Base-by-base conservation (phyloP, 2,329 filamentous ascomycete genomes). In the Ascochyta pisi region DNA sequence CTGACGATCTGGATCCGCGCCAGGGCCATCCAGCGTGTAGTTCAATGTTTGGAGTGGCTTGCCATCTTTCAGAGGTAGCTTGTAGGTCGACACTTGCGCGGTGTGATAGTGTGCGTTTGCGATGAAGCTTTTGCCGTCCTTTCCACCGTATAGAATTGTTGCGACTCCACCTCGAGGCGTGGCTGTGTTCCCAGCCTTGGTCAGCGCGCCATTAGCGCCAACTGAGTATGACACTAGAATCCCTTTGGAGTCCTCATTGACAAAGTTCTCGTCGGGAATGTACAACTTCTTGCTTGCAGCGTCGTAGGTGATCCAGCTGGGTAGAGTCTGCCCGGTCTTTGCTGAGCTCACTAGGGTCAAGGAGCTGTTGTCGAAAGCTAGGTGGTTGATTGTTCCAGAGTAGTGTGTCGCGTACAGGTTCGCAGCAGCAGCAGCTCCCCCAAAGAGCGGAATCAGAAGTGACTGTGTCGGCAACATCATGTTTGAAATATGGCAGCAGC, bases 1-100 rank as follows among this genome's bases (percentile, higher is more conserved):
- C 68, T 86, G 84, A 22, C 84, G 80, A 33, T 66, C 68, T 5
- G 80, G 71, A 42, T 77, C 72, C 13, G 82, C 76, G 0, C 83
- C 82, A 0, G 77, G 75, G 6, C 62, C 63, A 35, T 57, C 50
- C 63, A 71, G 65, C 1, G 64, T 71, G 48, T 66, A 73, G 48
- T 73, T 69, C 26, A 74, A 24, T 13, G 60, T 64, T 51, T 73
- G 70, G 3, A 73, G 61, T 6, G 69, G 64, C 51, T 64, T 60
- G 23, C 64, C 62, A 22, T 64, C 60, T 31, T 45, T 68, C 51
- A 76, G 57, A 13, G 73, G 73, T 35, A 76, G 60, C 58, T 72
- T 74, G 61, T 71, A 74, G 4, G 73, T 76, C 1, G 71, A 69
- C 26, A 75, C 29, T n/a, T 71, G 67, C 2, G 72, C 73, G n/a